These are phyloP conservation scores for Mesembryanthemum crystallinum DNA, from an alignment of 148 eudicot genomes.

Conservation along the genomic window DNA sequence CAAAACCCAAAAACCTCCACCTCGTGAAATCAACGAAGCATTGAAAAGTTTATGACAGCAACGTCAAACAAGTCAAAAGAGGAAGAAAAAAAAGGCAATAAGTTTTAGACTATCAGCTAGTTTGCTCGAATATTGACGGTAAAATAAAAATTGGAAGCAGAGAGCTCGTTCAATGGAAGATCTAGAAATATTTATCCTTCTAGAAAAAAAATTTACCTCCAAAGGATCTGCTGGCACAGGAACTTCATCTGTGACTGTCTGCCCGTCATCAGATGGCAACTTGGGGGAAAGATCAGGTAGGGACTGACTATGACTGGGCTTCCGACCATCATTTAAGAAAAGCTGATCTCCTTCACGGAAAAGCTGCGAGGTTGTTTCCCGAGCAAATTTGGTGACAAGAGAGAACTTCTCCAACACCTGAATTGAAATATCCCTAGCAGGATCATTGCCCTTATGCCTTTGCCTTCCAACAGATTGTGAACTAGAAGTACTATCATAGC, in stretches of 20 bases:
- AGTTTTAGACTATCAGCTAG: neutral
- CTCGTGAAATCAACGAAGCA: neutral
- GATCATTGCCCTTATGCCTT: constrained; percentile 72
- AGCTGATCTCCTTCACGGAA: constrained; percentile 68
- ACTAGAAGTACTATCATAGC: constrained; percentile 37
- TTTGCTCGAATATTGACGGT: neutral
- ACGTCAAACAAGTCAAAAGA: neutral
- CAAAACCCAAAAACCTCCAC: neutral
- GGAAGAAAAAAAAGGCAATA: neutral
- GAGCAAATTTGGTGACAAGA: constrained; percentile 94
- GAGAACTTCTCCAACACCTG: constrained; percentile 96
- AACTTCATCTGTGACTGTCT: constrained; percentile 41
- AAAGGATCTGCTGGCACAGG: constrained; percentile 67
- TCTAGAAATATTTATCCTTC: neutral
- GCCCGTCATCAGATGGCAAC: constrained; percentile 36
- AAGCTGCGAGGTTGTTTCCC: constrained; percentile 92
- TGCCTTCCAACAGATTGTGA: constrained; percentile 48
- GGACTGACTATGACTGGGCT: constrained; percentile 49
- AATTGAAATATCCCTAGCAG: constrained; percentile 84
- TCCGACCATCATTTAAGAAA: constrained; percentile 50
- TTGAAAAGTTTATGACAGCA: neutral
- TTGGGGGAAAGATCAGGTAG: constrained; percentile 30
- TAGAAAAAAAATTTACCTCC: constrained; percentile 53
- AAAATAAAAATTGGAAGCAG: neutral
- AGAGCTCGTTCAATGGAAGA: neutral